A percentile compares a stretch with the other conserved stretches of the same genome.
phyloP scores from a whole-genome alignment of 441 rosid genomes.

The Brassica hybrid region DNA sequence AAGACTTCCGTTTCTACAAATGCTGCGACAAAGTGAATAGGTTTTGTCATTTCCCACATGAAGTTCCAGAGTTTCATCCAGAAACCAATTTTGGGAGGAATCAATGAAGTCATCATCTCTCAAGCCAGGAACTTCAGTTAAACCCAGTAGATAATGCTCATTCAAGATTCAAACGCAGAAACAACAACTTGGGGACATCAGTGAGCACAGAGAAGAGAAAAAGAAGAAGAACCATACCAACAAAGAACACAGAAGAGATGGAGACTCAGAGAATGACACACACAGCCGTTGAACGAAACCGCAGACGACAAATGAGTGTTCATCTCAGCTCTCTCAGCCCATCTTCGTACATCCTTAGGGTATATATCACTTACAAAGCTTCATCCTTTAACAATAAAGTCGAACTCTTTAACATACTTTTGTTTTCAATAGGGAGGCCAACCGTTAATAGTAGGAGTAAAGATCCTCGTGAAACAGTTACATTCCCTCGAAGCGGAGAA shows the following conservation, averaged over 20 bases:
- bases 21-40: constrained; percentile 68
- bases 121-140: constrained; percentile 40
- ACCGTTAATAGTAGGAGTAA: constrained; percentile 79
- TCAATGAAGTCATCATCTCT: constrained; percentile 46
- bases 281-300: constrained; percentile 82
- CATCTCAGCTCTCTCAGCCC: constrained; percentile 80
- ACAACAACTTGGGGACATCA: constrained; percentile 32
- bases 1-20: constrained; percentile 38
- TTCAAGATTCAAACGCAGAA: constrained; percentile 44
- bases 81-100: too few relatives aligned
- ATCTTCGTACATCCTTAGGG: constrained; percentile 71
- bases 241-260: constrained; percentile 74
- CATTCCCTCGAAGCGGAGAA: constrained; percentile 65
- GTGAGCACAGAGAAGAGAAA: constrained; percentile 57
- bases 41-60: constrained; percentile 60
- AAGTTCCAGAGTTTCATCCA: constrained; percentile 53
- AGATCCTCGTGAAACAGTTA: constrained; percentile 75
- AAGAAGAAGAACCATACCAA: constrained; percentile 59
- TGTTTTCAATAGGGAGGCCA: constrained; percentile 65
- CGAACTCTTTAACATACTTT: too few relatives aligned
- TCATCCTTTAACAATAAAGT: constrained; percentile 10
- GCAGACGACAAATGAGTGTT: constrained; percentile 84
- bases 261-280: constrained; percentile 90
- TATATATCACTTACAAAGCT: constrained; percentile 41
- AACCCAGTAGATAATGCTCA: too few relatives aligned